Evolutionary conservation across 345 rosid genomes (phyloP), one percentile per base, ranked within the genome.

Genomic region (Sonneratia caseolaris): DNA sequence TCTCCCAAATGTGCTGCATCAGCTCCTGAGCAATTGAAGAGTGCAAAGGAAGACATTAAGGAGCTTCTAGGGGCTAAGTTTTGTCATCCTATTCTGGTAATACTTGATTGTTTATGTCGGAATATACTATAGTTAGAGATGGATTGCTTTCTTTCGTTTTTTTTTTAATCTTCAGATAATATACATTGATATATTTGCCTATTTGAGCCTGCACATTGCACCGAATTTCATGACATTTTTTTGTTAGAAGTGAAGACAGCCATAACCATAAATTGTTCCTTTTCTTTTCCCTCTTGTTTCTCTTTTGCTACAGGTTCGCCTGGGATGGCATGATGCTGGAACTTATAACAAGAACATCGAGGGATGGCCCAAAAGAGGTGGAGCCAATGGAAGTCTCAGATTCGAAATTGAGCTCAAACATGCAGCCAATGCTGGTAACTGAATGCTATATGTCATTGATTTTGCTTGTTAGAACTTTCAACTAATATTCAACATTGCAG

Each of bases 261-360:
- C 45, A 36, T 66, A 16, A 40, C 19, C 22, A 16, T 37, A 12
- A 5, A 19, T 13, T 37, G 0, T 65, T 38, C 48, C 22, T 3
- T 15, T 3, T 6, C 16, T 18, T 19, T 67, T n/a, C 7, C 5
- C 37, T 2, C 21, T 66, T 66, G 10, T 32, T 56, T 22, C 16
- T 13, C 0, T 19, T 13, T 37, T 21, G 38, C 62, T 37, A 22
- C 73, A 94, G 98, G 97, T 94, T 43, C 97, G 97, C 56, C 68
- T 91, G 59, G 98, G 97, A 61, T 91, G 97, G 98, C 98, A 94
- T 68, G 98, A 91, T 78, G 89, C 98, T 2, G 98, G 98, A 62
- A 94, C 98, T 15, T 94, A 90, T 68, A 87, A 91, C 86, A 94
- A 90, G 83, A 86, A 83, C 85, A 85, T 91, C 16, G 88, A 86